Percentiles rank a stretch among this genome's conserved stretches.
These are phyloP conservation scores for Asclepias syriaca DNA, from an alignment of 257 asterid genomes.

Conservation along the genomic window DNA sequence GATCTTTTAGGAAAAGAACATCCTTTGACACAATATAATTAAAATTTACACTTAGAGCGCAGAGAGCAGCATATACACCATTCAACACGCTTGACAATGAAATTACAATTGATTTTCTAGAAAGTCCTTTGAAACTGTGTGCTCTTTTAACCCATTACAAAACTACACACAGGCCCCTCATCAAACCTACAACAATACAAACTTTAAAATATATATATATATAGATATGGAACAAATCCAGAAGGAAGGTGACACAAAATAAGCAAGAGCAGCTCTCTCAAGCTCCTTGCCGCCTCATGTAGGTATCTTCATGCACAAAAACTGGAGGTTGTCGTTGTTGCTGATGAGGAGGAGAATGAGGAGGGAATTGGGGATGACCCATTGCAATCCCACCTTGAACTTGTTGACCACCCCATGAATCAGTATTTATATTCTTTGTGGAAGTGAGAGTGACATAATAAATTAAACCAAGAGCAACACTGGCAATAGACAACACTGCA, in stretches of 20 bases:
- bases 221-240: neutral
- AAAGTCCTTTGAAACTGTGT: neutral
- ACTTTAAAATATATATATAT: too few relatives aligned
- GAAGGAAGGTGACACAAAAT: neutral
- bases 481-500: slow-evolving; percentile 60
- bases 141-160: neutral
- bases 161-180: neutral
- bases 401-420: slow-evolving; percentile 38
- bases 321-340: slow-evolving; percentile 53
- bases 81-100: neutral
- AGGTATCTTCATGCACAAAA: slow-evolving; percentile 90
- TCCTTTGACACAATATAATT: too few relatives aligned
- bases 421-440: slow-evolving; percentile 30
- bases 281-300: slow-evolving; percentile 61
- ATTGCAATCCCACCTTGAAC: slow-evolving; percentile 64
- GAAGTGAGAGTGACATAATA: slow-evolving; percentile 51
- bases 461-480: slow-evolving; percentile 59
- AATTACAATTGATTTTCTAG: neutral
- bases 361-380: slow-evolving; percentile 89
- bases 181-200: neutral
- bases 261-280: slow-evolving; percentile 12
- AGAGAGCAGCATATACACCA: too few relatives aligned
- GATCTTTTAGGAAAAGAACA: too few relatives aligned
- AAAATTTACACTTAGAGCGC: too few relatives aligned
- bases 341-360: slow-evolving; percentile 69